Base-by-base conservation (phyloP, 441 rosid genomes). In the Arabidopsis lyrata region DNA sequence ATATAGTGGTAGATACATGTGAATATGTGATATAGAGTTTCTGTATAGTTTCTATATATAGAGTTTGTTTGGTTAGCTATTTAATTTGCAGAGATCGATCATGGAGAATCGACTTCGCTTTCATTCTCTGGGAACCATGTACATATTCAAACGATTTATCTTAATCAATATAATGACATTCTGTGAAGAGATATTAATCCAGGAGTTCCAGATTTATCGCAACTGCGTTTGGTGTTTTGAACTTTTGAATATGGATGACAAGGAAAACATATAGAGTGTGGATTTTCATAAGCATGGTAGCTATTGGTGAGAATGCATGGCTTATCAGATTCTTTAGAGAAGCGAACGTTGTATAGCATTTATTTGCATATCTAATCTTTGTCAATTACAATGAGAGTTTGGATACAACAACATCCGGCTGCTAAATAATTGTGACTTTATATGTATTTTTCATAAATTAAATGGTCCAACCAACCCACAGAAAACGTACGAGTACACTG, bases 381-480 rank as follows among this genome's bases (percentile, higher is more conserved):
- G 16, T 45, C 0, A 34, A 20, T 14, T 20, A 20, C 14, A 18
- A 29, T 27, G 63, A 52, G 69, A 42, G 7, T 32, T 73, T 55
- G 31, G 70, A 72, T 54, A 63, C 76, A 63, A 72, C 56, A 18
- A 53, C 44, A 54, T 63, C 38, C 7, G 10, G 15, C 47, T 54
- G 66, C 38, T 7, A 34, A 54, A 44, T 34, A 63, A 64, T 10
- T 48, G 65, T 39, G 24, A 55, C 56, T 45, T 55, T 24, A 73
- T 35, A 45, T 4, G 20, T 52, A 44, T 16, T 2, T 31, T 39
- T 9, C 0, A 22, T 56, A 55, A 70, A 56, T 70, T 69, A 36
- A 69, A 76, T 76, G 35, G 10, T 11, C 15, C 71, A 63, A 69
- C 79, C 29, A 49, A 69, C 73, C 61, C 69, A 68, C 55, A 54